These are phyloP conservation scores for Lodderomyces elongisporus DNA, from an alignment of 1,139 yeast species.

Conservation along the genomic window DNA sequence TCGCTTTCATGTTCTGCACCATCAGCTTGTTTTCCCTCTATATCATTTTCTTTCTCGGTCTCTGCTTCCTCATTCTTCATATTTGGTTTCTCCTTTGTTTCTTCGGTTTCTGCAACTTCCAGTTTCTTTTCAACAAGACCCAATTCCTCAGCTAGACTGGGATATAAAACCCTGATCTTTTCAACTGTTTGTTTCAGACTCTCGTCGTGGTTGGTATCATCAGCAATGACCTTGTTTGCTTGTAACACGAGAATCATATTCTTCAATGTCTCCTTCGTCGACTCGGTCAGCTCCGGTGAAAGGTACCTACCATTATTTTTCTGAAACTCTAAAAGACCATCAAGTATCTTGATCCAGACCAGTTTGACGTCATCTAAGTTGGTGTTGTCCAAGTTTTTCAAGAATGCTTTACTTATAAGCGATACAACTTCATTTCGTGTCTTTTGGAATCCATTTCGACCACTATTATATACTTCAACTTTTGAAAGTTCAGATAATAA, in stretches of 20 bases:
- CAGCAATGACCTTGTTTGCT: conserved; percentile 20
- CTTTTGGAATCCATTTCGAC: conserved; percentile 55
- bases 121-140: conserved; percentile 2
- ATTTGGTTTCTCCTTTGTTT: conserved; percentile 4
- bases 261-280: conserved; percentile 59
- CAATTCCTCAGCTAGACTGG: conserved; percentile 34
- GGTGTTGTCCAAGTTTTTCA: conserved; percentile 40
- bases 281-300: conserved; percentile 45
- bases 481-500: conserved; percentile 61
- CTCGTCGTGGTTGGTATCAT: conserved; percentile 19
- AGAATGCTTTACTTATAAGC: conserved; percentile 65
- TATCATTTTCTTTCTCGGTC: conserved; percentile 7
- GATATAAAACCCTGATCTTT: conserved; percentile 40
- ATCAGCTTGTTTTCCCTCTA: no score
- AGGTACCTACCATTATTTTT: conserved; percentile 22
- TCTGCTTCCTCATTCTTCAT: conserved; percentile 3
- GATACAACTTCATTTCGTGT: conserved; percentile 67
- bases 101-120: conserved; percentile 1
- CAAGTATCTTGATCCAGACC: conserved; percentile 36
- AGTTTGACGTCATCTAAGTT: conserved; percentile 19
- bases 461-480: conserved; percentile 63
- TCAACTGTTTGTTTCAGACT: conserved; percentile 39
- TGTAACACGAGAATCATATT: conserved; percentile 46
- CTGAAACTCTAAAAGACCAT: conserved; percentile 26
- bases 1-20: no score